Conservation (phyloP, 2,329 filamentous ascomycete species). For the Penicillium decumbens region DNA sequence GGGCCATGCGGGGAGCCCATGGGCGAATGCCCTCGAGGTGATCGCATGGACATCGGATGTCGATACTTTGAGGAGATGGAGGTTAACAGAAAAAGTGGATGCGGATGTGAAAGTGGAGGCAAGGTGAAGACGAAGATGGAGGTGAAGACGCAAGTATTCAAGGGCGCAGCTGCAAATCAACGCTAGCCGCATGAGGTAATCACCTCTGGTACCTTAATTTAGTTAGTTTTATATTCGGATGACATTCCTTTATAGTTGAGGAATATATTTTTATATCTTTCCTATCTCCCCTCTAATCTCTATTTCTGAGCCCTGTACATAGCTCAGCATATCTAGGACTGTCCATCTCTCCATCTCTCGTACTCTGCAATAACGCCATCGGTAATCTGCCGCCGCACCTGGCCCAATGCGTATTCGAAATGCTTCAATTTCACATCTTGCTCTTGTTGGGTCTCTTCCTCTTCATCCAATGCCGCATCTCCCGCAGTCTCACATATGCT, state of each 20-base stretch:
- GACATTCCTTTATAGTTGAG: neutral
- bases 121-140: neutral
- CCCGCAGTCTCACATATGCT: slow-evolving; percentile 53
- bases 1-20: slow-evolving; percentile 22
- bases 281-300: neutral
- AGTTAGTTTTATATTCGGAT: neutral
- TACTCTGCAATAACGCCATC: slow-evolving; percentile 55
- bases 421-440: slow-evolving; percentile 40
- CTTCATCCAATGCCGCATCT: slow-evolving; percentile 50
- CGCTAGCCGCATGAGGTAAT: slow-evolving; percentile 18
- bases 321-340: neutral
- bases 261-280: neutral
- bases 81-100: neutral
- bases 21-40: slow-evolving; percentile 29
- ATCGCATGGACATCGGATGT: slow-evolving; percentile 24
- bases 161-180: slow-evolving; percentile 1
- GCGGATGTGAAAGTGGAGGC: neutral
- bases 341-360: slow-evolving; percentile 48
- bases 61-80: neutral
- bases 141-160: neutral
- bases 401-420: slow-evolving; percentile 42
- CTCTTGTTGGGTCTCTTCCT: slow-evolving; percentile 41
- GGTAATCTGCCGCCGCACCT: slow-evolving; percentile 57
- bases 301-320: neutral
- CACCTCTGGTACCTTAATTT: slow-evolving; percentile 1